Base-by-base conservation (phyloP, 2,329 filamentous ascomycete species). In the Passalora sequoiae region DNA sequence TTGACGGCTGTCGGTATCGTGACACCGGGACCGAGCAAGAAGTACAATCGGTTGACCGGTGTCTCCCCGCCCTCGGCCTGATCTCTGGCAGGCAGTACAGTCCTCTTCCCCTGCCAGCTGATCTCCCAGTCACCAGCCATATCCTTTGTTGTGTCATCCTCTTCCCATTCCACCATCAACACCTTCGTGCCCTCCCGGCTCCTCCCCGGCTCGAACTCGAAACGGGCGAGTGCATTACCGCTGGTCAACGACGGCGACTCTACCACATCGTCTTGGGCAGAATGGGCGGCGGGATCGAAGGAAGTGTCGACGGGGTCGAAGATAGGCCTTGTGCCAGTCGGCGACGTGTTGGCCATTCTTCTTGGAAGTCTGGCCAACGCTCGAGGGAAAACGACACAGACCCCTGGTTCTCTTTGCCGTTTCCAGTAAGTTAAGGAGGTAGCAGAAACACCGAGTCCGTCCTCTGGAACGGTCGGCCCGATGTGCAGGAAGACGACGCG, bases 141-240 rank as follows among this genome's bases (percentile, higher is more conserved):
- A 8, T 66, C 66, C 39, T 69, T 66, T 2, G 68, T 73, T 30
- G 69, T 64, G 46, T 74, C 69, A 53, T 77, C 75, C 40, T 83
- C 78, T 61, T 86, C 81, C 89, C 89, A 95, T 65, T 95, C 88
- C 28, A 94, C 83, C 87, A 95, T 92, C 56, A 95, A 71, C 51
- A 95, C 83, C 70, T 94, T 95, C 50, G 87, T 94, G 29, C 88
- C 88, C 53, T 89, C 84, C 36, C 55, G 72, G 38, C 80, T 84
- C 62, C 77, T 78, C 25, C 81, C 83, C 0, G 78, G 73, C 66
- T 89, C 84, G 61, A 94, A 94, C 64, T 95, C 89, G 66, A 94
- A 95, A 46, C 89, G 82, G 33, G 87, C 84, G 33, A 88, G 72
- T n/a, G 83, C 83, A 44, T 75, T 77, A 35, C 59, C 73, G 60